A percentile compares a stretch with the other conserved stretches of the same genome.
Conservation (phyloP, 345 rosid species). For the Triadica sebifera region DNA sequence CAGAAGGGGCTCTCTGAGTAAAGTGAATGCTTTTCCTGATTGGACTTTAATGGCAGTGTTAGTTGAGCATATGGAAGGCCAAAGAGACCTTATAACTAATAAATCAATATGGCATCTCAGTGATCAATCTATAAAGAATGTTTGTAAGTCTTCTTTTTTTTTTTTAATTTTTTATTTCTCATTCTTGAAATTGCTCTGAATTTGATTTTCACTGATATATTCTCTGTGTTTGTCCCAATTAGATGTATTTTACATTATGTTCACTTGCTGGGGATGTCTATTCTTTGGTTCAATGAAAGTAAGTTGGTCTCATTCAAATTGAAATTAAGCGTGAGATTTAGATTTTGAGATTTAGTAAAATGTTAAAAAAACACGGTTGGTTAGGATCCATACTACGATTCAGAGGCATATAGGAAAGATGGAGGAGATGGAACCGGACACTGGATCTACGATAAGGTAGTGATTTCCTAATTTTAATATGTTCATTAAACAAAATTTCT, state of each 20-base stretch:
- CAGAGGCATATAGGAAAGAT: constrained; percentile 73
- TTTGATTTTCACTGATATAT: neutral
- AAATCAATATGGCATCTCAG: constrained; percentile 84
- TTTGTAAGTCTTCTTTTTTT: constrained; percentile 46
- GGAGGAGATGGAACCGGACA: constrained; percentile 94
- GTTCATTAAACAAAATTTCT: too few species aligned
- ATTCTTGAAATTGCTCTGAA: too few species aligned
- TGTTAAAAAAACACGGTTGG: neutral
- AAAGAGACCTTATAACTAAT: constrained; percentile 58
- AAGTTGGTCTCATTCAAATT: constrained; percentile 14
- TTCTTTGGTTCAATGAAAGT: constrained; percentile 82
- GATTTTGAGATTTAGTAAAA: neutral
- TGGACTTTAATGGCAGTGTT: constrained; percentile 81
- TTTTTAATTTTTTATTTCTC: neutral
- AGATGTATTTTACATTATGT: constrained; percentile 88
- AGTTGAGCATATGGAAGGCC: constrained; percentile 70
- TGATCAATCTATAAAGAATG: constrained; percentile 71
- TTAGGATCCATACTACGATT: constrained; percentile 92
- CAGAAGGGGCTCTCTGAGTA: constrained; percentile 34
- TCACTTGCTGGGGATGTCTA: constrained; percentile 90
- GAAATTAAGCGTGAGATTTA: neutral
- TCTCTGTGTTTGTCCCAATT: constrained; percentile 3
- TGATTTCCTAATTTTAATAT: too few species aligned
- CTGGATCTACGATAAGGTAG: constrained; percentile 86
- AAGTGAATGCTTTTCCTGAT: constrained; percentile 62